These are phyloP conservation scores for Ambrosia trifida DNA, from an alignment of 129 eudicot genomes.

Conservation along the genomic window DNA sequence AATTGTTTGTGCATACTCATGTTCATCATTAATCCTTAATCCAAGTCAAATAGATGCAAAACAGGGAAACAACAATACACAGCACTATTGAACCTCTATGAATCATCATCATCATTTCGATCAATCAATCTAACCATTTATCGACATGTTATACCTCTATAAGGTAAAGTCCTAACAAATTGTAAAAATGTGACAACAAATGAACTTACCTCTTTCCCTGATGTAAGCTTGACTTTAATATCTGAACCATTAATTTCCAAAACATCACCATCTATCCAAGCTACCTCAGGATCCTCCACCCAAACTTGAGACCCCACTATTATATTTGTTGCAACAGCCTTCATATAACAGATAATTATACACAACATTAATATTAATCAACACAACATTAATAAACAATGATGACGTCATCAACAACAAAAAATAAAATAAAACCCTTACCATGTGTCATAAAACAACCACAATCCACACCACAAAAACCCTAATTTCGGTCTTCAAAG, in stretches of 20 bases:
- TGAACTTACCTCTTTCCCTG: slow-evolving; percentile 70
- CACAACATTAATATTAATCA: background rate
- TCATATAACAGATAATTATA: slow-evolving; percentile 29
- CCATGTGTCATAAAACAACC: slow-evolving; percentile 30
- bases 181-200: background rate
- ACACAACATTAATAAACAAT: slow-evolving; percentile 8
- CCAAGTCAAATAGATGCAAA: no score
- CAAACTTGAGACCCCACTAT: slow-evolving; percentile 88
- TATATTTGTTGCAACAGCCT: slow-evolving; percentile 52
- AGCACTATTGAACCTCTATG: background rate
- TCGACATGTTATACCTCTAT: slow-evolving; percentile 5
- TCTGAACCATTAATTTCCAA: slow-evolving; percentile 66
- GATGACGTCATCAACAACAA: slow-evolving; percentile 4
- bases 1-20: no score
- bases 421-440: slow-evolving; percentile 16
- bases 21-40: no score
- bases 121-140: background rate
- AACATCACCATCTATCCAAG: slow-evolving; percentile 97
- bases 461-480: slow-evolving; percentile 31
- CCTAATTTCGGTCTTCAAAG: slow-evolving; percentile 32
- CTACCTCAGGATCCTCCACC: slow-evolving; percentile 92
- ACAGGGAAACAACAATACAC: background rate
- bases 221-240: slow-evolving; percentile 54
- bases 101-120: slow-evolving; percentile 5
- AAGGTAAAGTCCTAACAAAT: slow-evolving; percentile 10